phyloP scores from a whole-genome alignment of 1,284 basidiomycete genomes.

The Austroboletus niveus region DNA sequence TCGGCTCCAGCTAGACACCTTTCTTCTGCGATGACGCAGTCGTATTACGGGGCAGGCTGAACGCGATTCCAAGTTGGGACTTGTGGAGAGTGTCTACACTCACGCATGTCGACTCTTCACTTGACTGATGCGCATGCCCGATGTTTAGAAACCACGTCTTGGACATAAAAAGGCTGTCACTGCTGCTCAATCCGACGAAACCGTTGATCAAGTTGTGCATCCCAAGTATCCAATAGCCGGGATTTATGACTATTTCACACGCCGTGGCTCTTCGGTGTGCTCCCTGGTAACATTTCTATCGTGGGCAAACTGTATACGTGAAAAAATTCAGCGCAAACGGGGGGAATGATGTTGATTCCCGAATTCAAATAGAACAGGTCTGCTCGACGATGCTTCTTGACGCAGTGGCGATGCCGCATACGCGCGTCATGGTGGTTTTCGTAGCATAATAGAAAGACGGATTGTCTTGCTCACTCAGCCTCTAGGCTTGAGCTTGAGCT shows the following conservation, averaged over 20 bases:
- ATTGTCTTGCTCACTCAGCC: too few relatives aligned
- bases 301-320: too few relatives aligned
- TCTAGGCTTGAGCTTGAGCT: too few relatives aligned
- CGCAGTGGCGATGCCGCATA: too few relatives aligned
- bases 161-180: slow-evolving; percentile 3
- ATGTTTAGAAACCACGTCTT: neutral
- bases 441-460: too few relatives aligned
- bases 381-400: too few relatives aligned
- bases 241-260: slow-evolving; percentile 23
- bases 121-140: neutral
- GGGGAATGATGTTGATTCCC: too few relatives aligned
- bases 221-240: slow-evolving; percentile 20
- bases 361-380: too few relatives aligned
- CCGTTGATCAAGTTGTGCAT: slow-evolving; percentile 9
- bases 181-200: slow-evolving; percentile 16
- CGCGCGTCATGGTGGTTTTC: too few relatives aligned
- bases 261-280: slow-evolving; percentile 12
- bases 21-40: neutral
- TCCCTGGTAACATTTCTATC: slow-evolving; percentile 3
- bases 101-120: neutral
- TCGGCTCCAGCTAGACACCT: neutral
- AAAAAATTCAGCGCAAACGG: too few relatives aligned
- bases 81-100: neutral
- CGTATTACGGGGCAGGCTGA: slow-evolving; percentile 15
- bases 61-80: neutral